Evolutionary conservation across 2,329 filamentous ascomycete species (phyloP).

Genomic region (Clonostachys byssicola): DNA sequence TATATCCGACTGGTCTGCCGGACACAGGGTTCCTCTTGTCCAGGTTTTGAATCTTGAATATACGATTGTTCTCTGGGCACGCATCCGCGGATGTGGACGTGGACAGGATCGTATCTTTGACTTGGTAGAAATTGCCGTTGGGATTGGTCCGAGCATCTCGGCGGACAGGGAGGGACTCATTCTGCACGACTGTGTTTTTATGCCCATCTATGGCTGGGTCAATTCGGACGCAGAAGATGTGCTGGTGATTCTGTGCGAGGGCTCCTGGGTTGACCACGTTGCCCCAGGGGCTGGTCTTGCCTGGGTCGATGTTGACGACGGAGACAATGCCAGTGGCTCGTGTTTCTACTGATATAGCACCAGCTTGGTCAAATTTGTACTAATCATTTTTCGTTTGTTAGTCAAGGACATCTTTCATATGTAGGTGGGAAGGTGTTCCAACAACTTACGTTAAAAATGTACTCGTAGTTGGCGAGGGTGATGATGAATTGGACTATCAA

Average conservation of each 20-base stretch:
- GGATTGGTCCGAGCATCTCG: conserved; percentile 37
- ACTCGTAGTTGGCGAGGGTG: conserved; percentile 61
- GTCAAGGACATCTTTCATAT: not conserved
- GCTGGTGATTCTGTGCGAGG: conserved; percentile 63
- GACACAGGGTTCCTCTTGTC: conserved; percentile 33
- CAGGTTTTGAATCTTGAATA: conserved; percentile 46
- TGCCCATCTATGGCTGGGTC: conserved; percentile 59
- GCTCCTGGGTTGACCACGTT: conserved; percentile 58
- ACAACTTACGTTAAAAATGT: conserved; percentile 21
- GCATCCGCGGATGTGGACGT: conserved; percentile 43
- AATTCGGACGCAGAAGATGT: conserved; percentile 59
- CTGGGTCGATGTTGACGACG: conserved; percentile 44
- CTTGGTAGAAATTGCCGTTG: conserved; percentile 37
- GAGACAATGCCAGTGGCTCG: conserved; percentile 35
- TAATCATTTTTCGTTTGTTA: not conserved
- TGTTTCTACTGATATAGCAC: conserved; percentile 23
- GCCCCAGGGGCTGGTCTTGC: conserved; percentile 49
- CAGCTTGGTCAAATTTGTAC: conserved; percentile 48
- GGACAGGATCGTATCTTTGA: conserved; percentile 38
- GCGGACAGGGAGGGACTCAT: conserved; percentile 37
- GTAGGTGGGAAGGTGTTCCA: not conserved
- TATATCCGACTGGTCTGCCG: conserved; percentile 41
- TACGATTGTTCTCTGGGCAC: conserved; percentile 40
- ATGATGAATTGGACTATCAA: conserved; percentile 59
- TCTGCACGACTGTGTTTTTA: conserved; percentile 45